Evolutionary conservation across 2,329 filamentous ascomycete species (phyloP).

Genomic region (Leptographium radiaticola): DNA sequence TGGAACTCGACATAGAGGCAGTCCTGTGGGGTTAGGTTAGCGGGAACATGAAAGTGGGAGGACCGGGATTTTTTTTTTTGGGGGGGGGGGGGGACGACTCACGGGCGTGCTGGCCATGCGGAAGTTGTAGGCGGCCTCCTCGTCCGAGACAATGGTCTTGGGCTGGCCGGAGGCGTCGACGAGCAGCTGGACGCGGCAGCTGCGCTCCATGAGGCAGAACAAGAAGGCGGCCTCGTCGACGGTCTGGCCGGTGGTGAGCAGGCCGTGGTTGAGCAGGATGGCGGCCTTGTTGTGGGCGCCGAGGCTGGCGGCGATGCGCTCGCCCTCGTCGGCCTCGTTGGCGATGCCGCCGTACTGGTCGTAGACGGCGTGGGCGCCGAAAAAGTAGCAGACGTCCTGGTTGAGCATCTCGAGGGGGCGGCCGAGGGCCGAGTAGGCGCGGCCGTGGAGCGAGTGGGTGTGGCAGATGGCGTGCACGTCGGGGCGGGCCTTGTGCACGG

Average conservation of each 20-base stretch:
- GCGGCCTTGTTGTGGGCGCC: conserved; percentile 33
- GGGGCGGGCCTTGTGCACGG: conserved; percentile 40
- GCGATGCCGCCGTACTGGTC: conserved; percentile 47
- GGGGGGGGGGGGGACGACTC: no score
- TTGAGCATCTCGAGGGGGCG: conserved; percentile 46
- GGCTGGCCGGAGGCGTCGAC: conserved; percentile 36
- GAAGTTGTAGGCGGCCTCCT: conserved; percentile 20
- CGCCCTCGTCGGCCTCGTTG: conserved; percentile 40
- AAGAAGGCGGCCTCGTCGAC: conserved; percentile 54
- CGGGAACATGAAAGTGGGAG: background rate
- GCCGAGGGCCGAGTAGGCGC: conserved; percentile 43
- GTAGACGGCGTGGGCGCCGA: conserved; percentile 43
- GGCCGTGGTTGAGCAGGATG: conserved; percentile 48
- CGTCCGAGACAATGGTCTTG: conserved; percentile 19
- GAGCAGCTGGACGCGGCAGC: conserved; percentile 50
- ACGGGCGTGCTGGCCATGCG: conserved; percentile 13
- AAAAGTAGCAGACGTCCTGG: conserved; percentile 41
- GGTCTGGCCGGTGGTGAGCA: conserved; percentile 45
- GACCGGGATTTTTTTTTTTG: no score
- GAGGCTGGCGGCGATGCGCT: conserved; percentile 30
- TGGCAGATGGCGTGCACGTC: conserved; percentile 47
- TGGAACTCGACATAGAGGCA: conserved; percentile 37
- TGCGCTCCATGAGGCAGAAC: conserved; percentile 49
- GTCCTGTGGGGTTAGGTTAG: conserved; percentile 16
- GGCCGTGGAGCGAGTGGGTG: conserved; percentile 39